These are phyloP conservation scores for Xylariaceae sp. DNA, from an alignment of 2,329 filamentous ascomycete genomes.

Conservation along the genomic window DNA sequence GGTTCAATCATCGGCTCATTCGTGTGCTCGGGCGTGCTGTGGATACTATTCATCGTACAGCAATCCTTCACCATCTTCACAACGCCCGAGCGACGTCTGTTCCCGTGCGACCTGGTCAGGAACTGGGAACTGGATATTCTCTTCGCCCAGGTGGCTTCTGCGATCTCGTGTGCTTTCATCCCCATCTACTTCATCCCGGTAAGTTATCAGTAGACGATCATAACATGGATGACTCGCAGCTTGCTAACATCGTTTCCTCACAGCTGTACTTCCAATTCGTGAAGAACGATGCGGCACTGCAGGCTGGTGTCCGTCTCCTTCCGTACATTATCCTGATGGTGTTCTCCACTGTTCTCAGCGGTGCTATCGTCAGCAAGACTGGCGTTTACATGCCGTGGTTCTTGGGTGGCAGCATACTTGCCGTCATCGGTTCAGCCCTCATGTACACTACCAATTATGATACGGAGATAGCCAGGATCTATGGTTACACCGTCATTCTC, in stretches of 20 bases:
- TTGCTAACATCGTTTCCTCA: conserved; percentile 29
- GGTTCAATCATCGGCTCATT: conserved; percentile 49
- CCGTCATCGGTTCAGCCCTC: conserved; percentile 39
- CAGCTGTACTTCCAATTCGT: conserved; percentile 52
- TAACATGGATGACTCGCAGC: not conserved
- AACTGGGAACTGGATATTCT: conserved; percentile 41
- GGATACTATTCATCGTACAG: conserved; percentile 44
- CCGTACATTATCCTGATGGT: conserved; percentile 44
- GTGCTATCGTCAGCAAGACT: conserved; percentile 37
- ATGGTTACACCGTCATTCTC: conserved; percentile 42
- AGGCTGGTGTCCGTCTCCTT: conserved; percentile 42
- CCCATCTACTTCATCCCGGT: conserved; percentile 47
- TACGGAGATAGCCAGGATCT: conserved; percentile 30
- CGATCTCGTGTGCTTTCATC: conserved; percentile 26
- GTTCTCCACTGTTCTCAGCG: conserved; percentile 39
- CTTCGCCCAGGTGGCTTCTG: conserved; percentile 39
- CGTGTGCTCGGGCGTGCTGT: conserved; percentile 44
- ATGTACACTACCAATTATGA: conserved; percentile 36
- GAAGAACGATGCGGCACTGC: conserved; percentile 41
- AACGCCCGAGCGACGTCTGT: conserved; percentile 37
- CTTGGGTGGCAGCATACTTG: conserved; percentile 39
- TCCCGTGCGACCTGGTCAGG: conserved; percentile 46
- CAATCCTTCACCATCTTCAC: conserved; percentile 46
- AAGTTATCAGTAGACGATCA: conserved; percentile 1
- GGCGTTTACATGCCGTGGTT: conserved; percentile 47